Conservation (phyloP, 1,284 basidiomycete species). For the Papiliotrema nemorosa region DNA sequence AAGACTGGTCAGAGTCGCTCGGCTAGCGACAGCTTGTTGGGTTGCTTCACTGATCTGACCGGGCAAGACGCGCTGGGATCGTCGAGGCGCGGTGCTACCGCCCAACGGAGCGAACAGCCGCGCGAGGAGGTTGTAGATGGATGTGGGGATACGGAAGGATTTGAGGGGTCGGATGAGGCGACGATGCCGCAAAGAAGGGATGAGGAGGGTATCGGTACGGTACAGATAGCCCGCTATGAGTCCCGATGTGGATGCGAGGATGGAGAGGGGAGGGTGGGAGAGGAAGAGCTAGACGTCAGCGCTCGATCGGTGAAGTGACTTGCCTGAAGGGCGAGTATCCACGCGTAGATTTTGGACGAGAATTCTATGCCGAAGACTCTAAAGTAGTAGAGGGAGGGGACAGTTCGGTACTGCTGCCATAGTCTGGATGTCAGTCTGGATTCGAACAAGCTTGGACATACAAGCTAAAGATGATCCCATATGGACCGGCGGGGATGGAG, state of each 20-base stretch:
- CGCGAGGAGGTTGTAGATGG: slow-evolving; percentile 55
- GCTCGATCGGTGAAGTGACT: neutral
- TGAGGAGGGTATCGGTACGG: slow-evolving; percentile 65
- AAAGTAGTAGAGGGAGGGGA: slow-evolving; percentile 72
- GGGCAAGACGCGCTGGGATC: slow-evolving; percentile 60
- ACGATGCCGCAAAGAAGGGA: slow-evolving; percentile 31
- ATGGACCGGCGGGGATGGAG: slow-evolving; percentile 69
- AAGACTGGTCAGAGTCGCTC: neutral
- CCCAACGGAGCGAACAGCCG: slow-evolving; percentile 61
- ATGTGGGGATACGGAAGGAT: slow-evolving; percentile 64
- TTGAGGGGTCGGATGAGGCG: slow-evolving; percentile 54
- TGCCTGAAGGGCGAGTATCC: slow-evolving; percentile 66
- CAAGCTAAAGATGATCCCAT: slow-evolving; percentile 56
- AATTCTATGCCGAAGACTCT: slow-evolving; percentile 68
- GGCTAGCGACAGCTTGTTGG: neutral
- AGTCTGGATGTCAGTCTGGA: slow-evolving; percentile 57
- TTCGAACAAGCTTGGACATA: slow-evolving; percentile 5
- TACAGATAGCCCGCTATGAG: slow-evolving; percentile 69
- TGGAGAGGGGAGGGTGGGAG: slow-evolving; percentile 63
- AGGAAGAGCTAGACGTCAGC: slow-evolving; percentile 58
- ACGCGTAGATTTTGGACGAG: slow-evolving; percentile 69
- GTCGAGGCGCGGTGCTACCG: slow-evolving; percentile 54
- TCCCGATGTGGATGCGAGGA: slow-evolving; percentile 61
- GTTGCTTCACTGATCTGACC: slow-evolving; percentile 45
- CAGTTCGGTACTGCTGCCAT: slow-evolving; percentile 73